Evolutionary conservation across 495 filamentous ascomycete species (phyloP).

Genomic region (Glarea lozoyensis): DNA sequence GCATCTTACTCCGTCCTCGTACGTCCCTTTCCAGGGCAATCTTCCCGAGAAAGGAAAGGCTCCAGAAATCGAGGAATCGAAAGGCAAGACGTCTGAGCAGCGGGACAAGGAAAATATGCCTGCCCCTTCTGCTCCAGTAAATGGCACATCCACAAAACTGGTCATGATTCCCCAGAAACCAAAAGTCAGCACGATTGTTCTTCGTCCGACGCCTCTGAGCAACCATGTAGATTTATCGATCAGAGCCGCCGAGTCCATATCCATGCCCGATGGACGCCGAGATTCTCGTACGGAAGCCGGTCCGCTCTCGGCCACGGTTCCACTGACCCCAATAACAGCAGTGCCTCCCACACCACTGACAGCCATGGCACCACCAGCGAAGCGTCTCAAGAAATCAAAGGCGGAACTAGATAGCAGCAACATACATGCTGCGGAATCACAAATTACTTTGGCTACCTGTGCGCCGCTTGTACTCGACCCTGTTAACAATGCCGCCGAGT

Average conservation of each 20-base stretch:
- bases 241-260: conserved; percentile 30
- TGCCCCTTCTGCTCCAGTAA: conserved; percentile 32
- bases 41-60: conserved; percentile 19
- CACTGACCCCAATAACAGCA: conserved; percentile 54
- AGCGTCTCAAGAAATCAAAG: conserved; percentile 57
- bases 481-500: conserved; percentile 55
- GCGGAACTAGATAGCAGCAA: conserved; percentile 67
- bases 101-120: conserved; percentile 42
- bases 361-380: conserved; percentile 49
- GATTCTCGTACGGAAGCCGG: conserved; percentile 26
- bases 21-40: conserved; percentile 61
- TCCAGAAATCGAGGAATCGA: conserved; percentile 24
- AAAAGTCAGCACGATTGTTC: conserved; percentile 66
- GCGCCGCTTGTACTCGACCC: conserved; percentile 70
- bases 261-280: conserved; percentile 30
- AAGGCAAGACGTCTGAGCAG: conserved; percentile 26
- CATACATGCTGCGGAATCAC: conserved; percentile 63
- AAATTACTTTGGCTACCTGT: conserved; percentile 60
- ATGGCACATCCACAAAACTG: conserved; percentile 36
- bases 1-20: conserved; percentile 80
- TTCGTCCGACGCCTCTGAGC: conserved; percentile 74
- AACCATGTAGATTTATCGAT: conserved; percentile 65
- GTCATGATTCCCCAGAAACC: conserved; percentile 36
- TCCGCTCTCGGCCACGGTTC: conserved; percentile 40
- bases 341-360: conserved; percentile 52